A percentile compares a stretch with the other conserved stretches of the same genome.
These are phyloP conservation scores for Climacium dendroides DNA, from an alignment of 225 moss, liverwort and hornwort species.

Conservation along the genomic window DNA sequence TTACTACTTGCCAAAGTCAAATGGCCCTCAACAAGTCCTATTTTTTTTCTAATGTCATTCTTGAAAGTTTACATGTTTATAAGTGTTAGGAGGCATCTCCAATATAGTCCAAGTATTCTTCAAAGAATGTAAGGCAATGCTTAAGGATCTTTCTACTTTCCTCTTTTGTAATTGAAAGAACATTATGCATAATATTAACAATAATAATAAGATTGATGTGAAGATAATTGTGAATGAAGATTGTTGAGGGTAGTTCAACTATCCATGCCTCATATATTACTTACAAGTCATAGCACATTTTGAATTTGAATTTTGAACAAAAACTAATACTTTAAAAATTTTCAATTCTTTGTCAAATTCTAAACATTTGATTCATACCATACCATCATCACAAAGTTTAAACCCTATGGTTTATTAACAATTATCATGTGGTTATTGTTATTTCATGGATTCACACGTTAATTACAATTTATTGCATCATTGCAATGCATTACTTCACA, in stretches of 20 bases:
- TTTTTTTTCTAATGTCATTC: no score
- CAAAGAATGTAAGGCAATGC: not conserved
- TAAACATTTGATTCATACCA: not conserved
- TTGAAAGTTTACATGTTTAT: not conserved
- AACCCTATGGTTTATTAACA: no score
- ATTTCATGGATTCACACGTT: no score
- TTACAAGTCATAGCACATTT: fast-evolving
- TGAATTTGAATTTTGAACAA: not conserved
- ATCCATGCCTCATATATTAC: not conserved
- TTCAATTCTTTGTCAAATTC: not conserved
- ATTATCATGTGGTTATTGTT: no score
- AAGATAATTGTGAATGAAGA: not conserved
- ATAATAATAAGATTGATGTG: not conserved
- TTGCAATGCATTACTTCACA: no score
- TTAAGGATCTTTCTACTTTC: not conserved
- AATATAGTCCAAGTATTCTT: not conserved
- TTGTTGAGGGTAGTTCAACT: not conserved
- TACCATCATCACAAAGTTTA: no score
- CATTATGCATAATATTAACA: not conserved
- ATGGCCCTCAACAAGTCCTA: no score
- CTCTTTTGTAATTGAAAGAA: not conserved
- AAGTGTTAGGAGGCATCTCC: not conserved
- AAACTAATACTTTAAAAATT: not conserved
- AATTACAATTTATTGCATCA: no score
- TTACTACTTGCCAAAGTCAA: no score